A percentile compares a stretch with the other conserved stretches of the same genome.
phyloP scores from a whole-genome alignment of 1,284 basidiomycete genomes.

The Cerioporus squamosus region DNA sequence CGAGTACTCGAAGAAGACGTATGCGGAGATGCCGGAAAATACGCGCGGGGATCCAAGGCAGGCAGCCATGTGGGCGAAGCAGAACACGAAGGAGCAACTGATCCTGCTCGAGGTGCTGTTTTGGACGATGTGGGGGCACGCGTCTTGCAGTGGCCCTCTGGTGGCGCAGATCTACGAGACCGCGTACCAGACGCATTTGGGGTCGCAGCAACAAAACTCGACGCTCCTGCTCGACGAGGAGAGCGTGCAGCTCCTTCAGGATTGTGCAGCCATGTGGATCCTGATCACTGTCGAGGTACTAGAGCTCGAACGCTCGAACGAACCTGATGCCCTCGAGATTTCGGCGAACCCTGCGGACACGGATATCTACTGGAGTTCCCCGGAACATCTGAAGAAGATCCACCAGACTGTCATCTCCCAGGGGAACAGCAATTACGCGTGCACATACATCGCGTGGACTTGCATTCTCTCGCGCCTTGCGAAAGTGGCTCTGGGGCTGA shows the following conservation, averaged over 20 bases:
- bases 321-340: constrained; percentile 56
- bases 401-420: constrained; percentile 68
- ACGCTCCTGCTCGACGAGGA: constrained; percentile 79
- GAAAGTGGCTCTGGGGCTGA: constrained; percentile 44
- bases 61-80: constrained; percentile 78
- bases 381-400: constrained; percentile 57
- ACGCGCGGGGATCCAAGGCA: constrained; percentile 59
- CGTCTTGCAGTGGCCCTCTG: constrained; percentile 64
- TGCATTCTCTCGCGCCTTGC: constrained; percentile 72
- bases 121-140: constrained; percentile 83
- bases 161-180: constrained; percentile 67
- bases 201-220: constrained; percentile 66
- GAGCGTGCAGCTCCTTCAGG: constrained; percentile 64
- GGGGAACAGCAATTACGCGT: constrained; percentile 62
- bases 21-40: constrained; percentile 54
- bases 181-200: constrained; percentile 70
- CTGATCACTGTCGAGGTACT: constrained; percentile 81
- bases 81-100: constrained; percentile 79
- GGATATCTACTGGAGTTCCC: constrained; percentile 61
- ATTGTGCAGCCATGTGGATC: constrained; percentile 76
- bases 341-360: constrained; percentile 49
- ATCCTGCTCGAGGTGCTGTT: constrained; percentile 84
- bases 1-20: constrained; percentile 62
- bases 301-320: constrained; percentile 77
- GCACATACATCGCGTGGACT: constrained; percentile 79